Evolutionary conservation across 1,284 basidiomycete species (phyloP).

Genomic region (Malassezia sympodialis): DNA sequence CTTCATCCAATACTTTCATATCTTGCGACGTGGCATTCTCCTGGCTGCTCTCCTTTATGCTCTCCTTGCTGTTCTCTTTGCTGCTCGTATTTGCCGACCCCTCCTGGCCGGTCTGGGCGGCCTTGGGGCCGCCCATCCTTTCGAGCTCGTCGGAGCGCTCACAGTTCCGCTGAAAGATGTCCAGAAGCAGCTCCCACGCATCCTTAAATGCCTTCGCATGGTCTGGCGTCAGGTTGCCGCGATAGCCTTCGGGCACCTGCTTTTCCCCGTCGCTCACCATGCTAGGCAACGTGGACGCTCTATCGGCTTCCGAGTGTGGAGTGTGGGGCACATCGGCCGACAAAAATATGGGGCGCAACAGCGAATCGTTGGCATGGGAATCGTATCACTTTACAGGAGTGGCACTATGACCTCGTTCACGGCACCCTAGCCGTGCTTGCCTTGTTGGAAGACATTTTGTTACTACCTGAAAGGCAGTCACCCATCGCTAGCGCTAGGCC

Average conservation of each 20-base stretch:
- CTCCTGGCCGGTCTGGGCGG: slow-evolving; percentile 17
- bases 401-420: not conserved
- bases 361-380: not conserved
- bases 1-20: slow-evolving; percentile 35
- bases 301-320: not conserved
- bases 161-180: slow-evolving; percentile 38
- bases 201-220: slow-evolving; percentile 37
- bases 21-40: slow-evolving; percentile 33
- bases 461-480: not conserved
- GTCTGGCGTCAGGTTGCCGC: slow-evolving; percentile 36
- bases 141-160: slow-evolving; percentile 36
- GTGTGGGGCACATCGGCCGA: not conserved
- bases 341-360: not conserved
- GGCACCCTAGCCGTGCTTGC: not conserved
- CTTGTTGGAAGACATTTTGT: not conserved
- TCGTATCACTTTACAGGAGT: not conserved
- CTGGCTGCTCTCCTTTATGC: slow-evolving; percentile 30
- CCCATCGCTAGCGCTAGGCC: not conserved
- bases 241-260: slow-evolving; percentile 24
- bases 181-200: slow-evolving; percentile 32
- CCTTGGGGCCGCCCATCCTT: slow-evolving; percentile 24
- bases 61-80: slow-evolving; percentile 35
- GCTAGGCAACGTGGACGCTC: slow-evolving; percentile 19
- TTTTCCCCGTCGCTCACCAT: slow-evolving; percentile 37
- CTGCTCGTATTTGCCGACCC: slow-evolving; percentile 18